Evolutionary conservation across 1,139 yeast species (phyloP), one percentile per base, ranked within the genome.

Genomic region (Zygoascus sp.): DNA sequence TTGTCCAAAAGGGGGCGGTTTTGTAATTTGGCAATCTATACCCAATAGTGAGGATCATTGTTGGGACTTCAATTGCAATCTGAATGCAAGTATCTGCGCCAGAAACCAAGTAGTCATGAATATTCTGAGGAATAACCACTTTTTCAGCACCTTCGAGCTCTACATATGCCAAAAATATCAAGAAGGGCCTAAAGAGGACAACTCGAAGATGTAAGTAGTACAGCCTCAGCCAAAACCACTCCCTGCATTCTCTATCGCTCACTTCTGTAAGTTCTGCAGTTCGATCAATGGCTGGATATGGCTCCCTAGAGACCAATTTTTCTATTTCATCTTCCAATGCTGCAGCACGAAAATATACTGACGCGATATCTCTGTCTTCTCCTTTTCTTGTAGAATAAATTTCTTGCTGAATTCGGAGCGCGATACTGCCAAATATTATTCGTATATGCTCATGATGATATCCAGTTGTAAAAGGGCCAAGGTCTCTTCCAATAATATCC

Each of bases 151-250:
- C 40, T 6, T 35, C 40, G n/a, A 45, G 16, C 11, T 45, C 47
- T 9, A 45, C 16, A 35, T 47, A 47, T 2, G 46, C 50, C 3
- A 46, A 43, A 20, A 47, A 39, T 9, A 47, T 40, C 13, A 47
- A 10, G 39, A 47, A 47, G 6, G 50, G 50, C 32, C 50, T 28
- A 23, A 39, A 47, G 5, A 47, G 45, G 27, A 44, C 20, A 23
- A 47, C 32, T 15, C 43, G 39, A 2, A 47, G 28, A 35, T 43
- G 46, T 6, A 47, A 42, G 22, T 47, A 47, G 11, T 44, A 25
- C 17, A 47, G 39, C 11, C 50, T 28, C 9, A 47, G 32, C 47
- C 47, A 47, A 19, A 47, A 47, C 50, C 50, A 47, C 22, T 43
- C 50, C 11, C 38, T 32, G 25, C 50, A 47, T 16, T 47, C 50